Evolutionary conservation across 2,329 filamentous ascomycete species (phyloP), one percentile per base, ranked within the genome.

Genomic region (Epichloe brachyelytri): DNA sequence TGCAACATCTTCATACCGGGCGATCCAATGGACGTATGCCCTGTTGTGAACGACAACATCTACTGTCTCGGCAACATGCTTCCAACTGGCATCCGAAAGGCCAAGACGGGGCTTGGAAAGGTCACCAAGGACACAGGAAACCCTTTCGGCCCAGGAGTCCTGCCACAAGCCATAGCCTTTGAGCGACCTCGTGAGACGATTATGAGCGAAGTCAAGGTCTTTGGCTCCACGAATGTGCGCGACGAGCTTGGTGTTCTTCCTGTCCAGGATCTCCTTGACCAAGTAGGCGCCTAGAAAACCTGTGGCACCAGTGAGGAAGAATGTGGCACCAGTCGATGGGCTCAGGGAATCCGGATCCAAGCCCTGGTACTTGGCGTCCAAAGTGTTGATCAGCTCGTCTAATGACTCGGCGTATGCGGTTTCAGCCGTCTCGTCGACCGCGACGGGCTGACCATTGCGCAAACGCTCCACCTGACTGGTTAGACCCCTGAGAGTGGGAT

Each of bases 11-110:
- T 77, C 74, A 65, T 95, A 96, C 6, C 78, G 81, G 60, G 82
- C 76, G 20, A 95, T 80, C 89, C 88, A 95, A 64, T 95, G 84
- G 5, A 87, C 83, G 26, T 74, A 71, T 12, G 88, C 88, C 37
- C 86, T 90, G 62, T 95, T 96, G 71, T 96, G 85, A 37, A 90
- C 78, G 2, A 89, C 72, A 0, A 82, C 76, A 61, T 95, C 88
- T 0, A 83, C 85, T 33, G 80, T 74, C 2, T 83, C 68, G 4
- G 76, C 71, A 3, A 96, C 63, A 5, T 67, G 70, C 48, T 83
- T 72, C 85, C 86, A 95, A 1, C 70, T 71, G 1, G 70, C 70
- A 10, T 80, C 73, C 7, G 78, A 74, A n/a, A 95, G 68, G 10
- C 88, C 89, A 15, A 96, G 81, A 15, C 77, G 76, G 1, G 84